Evolutionary conservation across 176 grass and related monocot species (phyloP).

Genomic region (Echinochloa phyllopogon): DNA sequence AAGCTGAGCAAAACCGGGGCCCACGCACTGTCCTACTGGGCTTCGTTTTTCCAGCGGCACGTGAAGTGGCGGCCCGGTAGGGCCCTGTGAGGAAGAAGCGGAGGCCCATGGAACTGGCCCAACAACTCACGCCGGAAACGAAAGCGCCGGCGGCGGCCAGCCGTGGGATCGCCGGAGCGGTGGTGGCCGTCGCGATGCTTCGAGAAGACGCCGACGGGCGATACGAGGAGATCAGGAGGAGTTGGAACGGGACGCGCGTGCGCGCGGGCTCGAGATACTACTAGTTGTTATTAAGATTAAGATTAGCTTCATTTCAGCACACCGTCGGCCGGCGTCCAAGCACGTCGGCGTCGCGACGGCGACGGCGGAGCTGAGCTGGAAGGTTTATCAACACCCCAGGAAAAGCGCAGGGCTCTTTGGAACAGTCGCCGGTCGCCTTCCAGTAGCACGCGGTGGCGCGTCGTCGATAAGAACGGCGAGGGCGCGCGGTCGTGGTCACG

Average conservation of each 20-base stretch:
- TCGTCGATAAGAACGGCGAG: neutral
- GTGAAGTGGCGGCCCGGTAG: no score
- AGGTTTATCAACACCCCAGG: neutral
- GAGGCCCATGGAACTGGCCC: neutral
- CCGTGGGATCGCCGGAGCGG: no score
- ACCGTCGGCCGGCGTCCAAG: neutral
- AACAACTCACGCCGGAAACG: neutral
- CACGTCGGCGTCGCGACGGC: neutral
- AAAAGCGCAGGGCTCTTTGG: neutral
- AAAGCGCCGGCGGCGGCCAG: neutral
- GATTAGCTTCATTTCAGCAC: no score
- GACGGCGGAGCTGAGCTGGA: constrained; percentile 22
- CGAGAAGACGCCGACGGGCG: neutral
- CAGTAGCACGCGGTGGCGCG: no score
- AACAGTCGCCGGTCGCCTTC: no score
- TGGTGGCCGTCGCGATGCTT: neutral
- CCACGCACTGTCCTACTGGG: neutral
- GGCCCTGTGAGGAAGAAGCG: no score
- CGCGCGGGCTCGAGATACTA: no score
- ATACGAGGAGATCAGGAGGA: no score
- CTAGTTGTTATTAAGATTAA: neutral
- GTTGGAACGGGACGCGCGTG: neutral
- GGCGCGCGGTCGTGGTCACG: neutral
- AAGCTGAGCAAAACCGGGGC: no score
- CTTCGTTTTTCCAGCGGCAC: neutral